A percentile compares a stretch with the other conserved stretches of the same genome.
These are phyloP conservation scores for Sporothrix inflata DNA, from an alignment of 2,329 filamentous ascomycete genomes.

Conservation along the genomic window DNA sequence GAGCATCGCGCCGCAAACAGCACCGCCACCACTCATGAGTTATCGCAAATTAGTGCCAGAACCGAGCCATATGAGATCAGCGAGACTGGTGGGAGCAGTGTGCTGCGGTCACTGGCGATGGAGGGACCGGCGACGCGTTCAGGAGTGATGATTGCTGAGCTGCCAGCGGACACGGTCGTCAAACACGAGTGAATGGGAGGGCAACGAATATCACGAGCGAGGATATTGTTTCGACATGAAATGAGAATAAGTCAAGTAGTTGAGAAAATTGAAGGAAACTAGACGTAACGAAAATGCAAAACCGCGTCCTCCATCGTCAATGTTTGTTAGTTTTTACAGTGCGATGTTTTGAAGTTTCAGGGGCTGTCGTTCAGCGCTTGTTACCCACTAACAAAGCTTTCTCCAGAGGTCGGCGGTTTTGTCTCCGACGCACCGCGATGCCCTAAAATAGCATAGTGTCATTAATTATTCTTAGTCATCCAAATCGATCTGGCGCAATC, in stretches of 20 bases:
- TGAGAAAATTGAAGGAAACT: too few species aligned
- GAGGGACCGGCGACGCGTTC: neutral
- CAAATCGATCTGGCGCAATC: neutral
- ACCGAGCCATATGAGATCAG: slow-evolving; percentile 4
- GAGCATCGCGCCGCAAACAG: neutral
- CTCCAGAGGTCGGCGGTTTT: neutral
- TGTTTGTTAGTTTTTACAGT: too few species aligned
- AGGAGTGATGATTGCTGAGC: neutral
- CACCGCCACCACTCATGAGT: neutral
- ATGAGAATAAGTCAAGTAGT: too few species aligned
- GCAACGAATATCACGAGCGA: neutral
- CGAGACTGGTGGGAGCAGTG: neutral
- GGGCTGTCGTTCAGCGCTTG: neutral
- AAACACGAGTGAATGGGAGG: neutral
- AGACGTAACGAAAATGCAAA: too few species aligned
- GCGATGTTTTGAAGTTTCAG: neutral
- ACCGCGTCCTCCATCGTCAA: too few species aligned
- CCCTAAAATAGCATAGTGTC: neutral
- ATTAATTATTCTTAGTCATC: slow-evolving; percentile 5
- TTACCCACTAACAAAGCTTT: neutral
- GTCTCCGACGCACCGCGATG: neutral
- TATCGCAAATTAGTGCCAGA: neutral
- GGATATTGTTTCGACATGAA: neutral
- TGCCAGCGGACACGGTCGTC: neutral
- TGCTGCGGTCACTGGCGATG: neutral